Conservation (phyloP, 257 asterid species). For the Echium plantagineum region DNA sequence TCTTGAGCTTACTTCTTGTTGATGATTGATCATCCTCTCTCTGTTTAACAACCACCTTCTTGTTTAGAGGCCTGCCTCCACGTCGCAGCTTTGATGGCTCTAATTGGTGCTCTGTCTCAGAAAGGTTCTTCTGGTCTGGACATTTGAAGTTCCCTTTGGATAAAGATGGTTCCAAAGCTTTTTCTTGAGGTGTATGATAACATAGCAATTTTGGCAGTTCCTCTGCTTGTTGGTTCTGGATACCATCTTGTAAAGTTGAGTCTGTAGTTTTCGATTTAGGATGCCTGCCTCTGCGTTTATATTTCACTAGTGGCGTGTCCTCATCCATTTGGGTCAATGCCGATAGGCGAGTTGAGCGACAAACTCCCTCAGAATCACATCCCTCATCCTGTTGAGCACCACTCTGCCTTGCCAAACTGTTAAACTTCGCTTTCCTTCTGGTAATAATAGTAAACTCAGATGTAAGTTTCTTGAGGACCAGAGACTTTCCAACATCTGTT, state of each 20-base stretch:
- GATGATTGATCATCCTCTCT: neutral
- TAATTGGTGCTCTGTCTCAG: neutral
- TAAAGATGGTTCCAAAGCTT: neutral
- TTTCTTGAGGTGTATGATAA: neutral
- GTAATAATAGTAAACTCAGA: constrained; percentile 5
- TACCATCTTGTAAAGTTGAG: neutral
- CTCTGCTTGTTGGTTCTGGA: neutral
- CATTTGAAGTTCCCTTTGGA: neutral
- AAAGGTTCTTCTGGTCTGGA: neutral
- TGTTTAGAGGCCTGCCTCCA: neutral
- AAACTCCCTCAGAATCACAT: neutral
- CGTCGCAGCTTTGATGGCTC: neutral
- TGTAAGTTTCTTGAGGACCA: neutral
- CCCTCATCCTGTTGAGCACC: neutral
- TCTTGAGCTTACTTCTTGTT: neutral
- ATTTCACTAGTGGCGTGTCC: neutral
- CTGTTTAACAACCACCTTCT: neutral
- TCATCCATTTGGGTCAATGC: too few relatives aligned
- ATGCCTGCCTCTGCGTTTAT: neutral
- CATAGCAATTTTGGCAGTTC: too few relatives aligned
- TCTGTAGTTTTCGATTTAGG: neutral
- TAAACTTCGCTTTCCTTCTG: constrained; percentile 1
- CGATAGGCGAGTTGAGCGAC: too few relatives aligned
- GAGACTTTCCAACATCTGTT: constrained; percentile 6
- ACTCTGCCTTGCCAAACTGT: constrained; percentile 1